phyloP scores from a whole-genome alignment of 2,329 filamentous ascomycete species.

The Thielaviopsis populi region DNA sequence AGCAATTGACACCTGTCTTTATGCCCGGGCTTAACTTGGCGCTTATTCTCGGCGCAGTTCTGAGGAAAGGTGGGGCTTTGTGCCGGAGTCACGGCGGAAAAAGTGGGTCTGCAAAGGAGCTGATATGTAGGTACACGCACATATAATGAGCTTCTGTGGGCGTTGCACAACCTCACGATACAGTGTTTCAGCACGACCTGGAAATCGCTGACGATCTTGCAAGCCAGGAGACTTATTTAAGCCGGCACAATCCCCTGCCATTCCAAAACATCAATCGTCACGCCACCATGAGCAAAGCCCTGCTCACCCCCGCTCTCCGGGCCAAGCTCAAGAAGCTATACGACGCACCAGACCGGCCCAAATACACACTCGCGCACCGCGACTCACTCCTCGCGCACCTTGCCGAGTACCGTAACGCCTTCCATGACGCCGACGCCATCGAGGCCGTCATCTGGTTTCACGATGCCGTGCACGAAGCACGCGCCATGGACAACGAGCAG shows the following conservation, averaged over 20 bases:
- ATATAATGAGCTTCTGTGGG: neutral
- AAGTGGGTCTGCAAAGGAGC: neutral
- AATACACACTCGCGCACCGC: conserved; percentile 13
- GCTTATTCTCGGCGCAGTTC: neutral
- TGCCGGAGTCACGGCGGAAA: neutral
- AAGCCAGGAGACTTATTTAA: too few species aligned
- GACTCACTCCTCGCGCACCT: conserved; percentile 9
- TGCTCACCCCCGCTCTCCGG: conserved; percentile 1
- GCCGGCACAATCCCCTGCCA: neutral
- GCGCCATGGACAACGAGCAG: conserved; percentile 20
- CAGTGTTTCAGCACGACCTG: neutral
- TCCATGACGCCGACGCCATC: conserved; percentile 11
- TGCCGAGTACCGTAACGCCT: neutral
- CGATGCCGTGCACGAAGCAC: conserved; percentile 14
- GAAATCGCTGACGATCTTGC: too few species aligned
- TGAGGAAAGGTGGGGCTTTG: neutral
- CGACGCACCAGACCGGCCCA: conserved; percentile 3
- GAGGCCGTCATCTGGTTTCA: conserved; percentile 17
- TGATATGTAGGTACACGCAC: neutral
- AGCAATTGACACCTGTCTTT: neutral
- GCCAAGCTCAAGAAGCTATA: conserved; percentile 8
- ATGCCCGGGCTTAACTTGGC: neutral
- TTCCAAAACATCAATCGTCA: neutral
- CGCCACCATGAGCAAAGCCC: neutral
- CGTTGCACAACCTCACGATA: neutral